Evolutionary conservation across 306 rosid species (phyloP).

Genomic region (Neltuma alba): DNA sequence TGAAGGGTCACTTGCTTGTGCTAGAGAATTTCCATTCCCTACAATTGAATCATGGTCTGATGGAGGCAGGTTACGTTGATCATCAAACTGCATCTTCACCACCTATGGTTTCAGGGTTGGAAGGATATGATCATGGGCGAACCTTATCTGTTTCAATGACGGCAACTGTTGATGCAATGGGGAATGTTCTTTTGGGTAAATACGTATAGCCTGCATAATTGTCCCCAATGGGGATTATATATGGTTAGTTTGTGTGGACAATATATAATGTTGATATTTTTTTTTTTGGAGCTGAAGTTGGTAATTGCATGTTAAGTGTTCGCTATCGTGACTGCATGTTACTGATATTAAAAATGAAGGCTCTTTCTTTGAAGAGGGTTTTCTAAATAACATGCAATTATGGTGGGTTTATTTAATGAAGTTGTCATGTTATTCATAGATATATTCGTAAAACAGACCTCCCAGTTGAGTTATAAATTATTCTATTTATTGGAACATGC

Average conservation of each 20-base stretch:
- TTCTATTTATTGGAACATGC: neutral
- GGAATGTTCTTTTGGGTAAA: conserved; percentile 78
- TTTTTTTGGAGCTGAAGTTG: too few relatives aligned
- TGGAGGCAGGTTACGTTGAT: conserved; percentile 84
- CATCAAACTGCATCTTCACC: conserved; percentile 46
- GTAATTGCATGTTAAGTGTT: neutral
- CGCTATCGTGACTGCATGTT: neutral
- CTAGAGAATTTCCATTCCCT: conserved; percentile 66
- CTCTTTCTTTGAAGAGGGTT: conserved; percentile 16
- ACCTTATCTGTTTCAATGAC: conserved; percentile 86
- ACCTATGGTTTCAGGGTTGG: conserved; percentile 43
- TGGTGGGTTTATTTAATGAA: conserved; percentile 3
- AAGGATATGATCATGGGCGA: conserved; percentile 46
- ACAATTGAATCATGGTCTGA: conserved; percentile 79
- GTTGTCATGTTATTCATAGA: neutral
- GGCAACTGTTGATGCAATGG: conserved; percentile 70
- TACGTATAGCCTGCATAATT: conserved; percentile 4
- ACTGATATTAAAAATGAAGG: neutral
- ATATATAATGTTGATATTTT: neutral
- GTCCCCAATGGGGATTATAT: neutral
- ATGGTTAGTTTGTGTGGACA: conserved; percentile 11
- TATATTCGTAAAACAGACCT: neutral
- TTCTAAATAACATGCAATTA: neutral
- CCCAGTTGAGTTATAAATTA: neutral
- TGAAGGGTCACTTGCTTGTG: conserved; percentile 88